These are phyloP conservation scores for Colletotrichum endophyticum DNA, from an alignment of 2,329 filamentous ascomycete species.

Conservation along the genomic window DNA sequence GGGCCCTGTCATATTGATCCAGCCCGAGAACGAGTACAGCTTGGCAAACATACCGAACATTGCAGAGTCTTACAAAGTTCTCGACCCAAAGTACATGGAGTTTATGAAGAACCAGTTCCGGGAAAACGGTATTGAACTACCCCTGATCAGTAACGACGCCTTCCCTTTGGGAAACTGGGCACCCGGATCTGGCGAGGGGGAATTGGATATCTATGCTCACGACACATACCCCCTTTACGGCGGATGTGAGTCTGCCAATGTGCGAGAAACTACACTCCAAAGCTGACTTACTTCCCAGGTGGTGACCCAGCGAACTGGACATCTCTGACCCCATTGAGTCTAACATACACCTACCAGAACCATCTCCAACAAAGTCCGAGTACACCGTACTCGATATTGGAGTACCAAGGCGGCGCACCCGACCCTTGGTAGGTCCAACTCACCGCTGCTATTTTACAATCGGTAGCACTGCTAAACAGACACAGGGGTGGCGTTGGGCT, in stretches of 20 bases:
- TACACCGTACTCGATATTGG: conserved; percentile 40
- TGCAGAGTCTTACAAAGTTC: not conserved
- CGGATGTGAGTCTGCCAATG: conserved; percentile 36
- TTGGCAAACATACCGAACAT: not conserved
- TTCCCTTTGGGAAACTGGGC: conserved; percentile 31
- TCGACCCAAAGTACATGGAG: not conserved
- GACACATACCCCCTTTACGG: conserved; percentile 50
- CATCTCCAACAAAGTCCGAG: not conserved
- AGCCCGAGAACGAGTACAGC: conserved; percentile 73
- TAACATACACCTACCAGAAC: not conserved
- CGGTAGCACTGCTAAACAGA: not conserved
- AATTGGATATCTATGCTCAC: conserved; percentile 51
- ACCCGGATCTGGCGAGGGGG: conserved; percentile 14
- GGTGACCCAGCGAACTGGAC: conserved; percentile 51
- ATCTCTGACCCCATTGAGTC: conserved; percentile 65
- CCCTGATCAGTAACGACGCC: conserved; percentile 49
- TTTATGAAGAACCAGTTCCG: not conserved
- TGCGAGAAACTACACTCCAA: not conserved
- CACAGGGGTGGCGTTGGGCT: conserved; percentile 70
- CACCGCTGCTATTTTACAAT: not conserved
- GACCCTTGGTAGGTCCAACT: conserved; percentile 54
- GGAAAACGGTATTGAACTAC: not conserved
- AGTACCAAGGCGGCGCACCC: conserved; percentile 64
- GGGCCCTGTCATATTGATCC: conserved; percentile 72
- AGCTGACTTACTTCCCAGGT: not conserved